Conservation (phyloP, 129 eudicot species). For the Flaveria linearis region DNA sequence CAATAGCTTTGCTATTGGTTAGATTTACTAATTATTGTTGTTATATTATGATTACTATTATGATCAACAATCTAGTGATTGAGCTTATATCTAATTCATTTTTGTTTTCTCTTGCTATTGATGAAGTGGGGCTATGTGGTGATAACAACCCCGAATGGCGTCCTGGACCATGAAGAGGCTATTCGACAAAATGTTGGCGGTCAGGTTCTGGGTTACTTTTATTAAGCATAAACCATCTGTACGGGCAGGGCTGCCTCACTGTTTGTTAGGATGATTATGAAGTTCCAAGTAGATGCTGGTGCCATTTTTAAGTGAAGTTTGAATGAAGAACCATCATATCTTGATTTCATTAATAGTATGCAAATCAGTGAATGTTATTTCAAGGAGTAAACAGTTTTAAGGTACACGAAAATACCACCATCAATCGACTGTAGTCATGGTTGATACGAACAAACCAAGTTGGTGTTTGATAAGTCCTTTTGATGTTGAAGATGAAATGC, state of each 20-base stretch:
- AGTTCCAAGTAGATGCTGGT: neutral
- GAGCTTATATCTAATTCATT: neutral
- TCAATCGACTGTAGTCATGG: neutral
- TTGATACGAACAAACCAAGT: neutral
- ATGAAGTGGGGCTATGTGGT: constrained; percentile 99
- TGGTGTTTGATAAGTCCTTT: neutral
- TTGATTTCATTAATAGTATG: neutral
- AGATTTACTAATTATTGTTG: neutral
- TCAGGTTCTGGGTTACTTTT: constrained; percentile 87
- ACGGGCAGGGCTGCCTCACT: neutral
- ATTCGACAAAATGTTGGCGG: constrained; percentile 83
- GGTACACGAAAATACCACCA: neutral
- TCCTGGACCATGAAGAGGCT: constrained; percentile 93
- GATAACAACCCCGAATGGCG: constrained; percentile 86
- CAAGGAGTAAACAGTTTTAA: neutral
- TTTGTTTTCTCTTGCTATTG: neutral
- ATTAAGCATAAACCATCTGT: constrained; percentile 34
- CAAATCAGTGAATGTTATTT: constrained; percentile 8
- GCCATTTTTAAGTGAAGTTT: neutral
- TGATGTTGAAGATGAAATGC: neutral
- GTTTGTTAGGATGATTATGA: neutral
- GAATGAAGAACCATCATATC: neutral
- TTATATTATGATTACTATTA: neutral
- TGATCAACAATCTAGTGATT: neutral
- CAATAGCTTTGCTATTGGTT: neutral